Evolutionary conservation across 306 rosid species (phyloP).

Genomic region (Trichosanthes cucumerina): DNA sequence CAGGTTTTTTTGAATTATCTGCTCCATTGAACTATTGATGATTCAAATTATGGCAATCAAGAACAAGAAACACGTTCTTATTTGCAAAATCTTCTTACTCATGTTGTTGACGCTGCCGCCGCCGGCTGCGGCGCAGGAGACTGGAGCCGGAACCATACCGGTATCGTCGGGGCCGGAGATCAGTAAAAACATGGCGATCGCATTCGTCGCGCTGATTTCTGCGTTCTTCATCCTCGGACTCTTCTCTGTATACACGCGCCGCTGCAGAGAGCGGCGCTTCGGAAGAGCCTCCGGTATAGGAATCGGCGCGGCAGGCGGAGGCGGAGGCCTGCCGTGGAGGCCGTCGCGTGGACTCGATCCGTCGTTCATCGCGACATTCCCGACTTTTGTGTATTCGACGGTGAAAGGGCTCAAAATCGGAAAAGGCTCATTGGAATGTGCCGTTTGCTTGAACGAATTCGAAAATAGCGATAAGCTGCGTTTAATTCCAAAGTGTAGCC

Average conservation of each 20-base stretch:
- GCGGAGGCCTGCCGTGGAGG: constrained; percentile 11
- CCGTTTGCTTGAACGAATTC: constrained; percentile 83
- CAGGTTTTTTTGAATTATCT: not conserved
- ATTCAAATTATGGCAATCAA: not conserved
- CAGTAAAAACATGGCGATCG: constrained; percentile 46
- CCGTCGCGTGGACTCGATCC: constrained; percentile 45
- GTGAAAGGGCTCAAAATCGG: constrained; percentile 67
- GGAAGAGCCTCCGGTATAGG: constrained; percentile 15
- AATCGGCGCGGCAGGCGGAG: constrained; percentile 12
- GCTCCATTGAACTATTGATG: not conserved
- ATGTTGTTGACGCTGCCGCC: not conserved
- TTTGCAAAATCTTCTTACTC: not conserved
- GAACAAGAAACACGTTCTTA: not conserved
- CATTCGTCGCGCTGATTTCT: constrained; percentile 33
- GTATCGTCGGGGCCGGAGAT: constrained; percentile 8
- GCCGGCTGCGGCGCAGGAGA: constrained; percentile 29
- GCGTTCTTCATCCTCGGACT: constrained; percentile 59
- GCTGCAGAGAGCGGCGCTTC: constrained; percentile 39
- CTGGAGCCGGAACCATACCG: not conserved
- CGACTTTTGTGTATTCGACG: constrained; percentile 61
- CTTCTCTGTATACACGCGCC: constrained; percentile 81
- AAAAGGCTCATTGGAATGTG: constrained; percentile 59
- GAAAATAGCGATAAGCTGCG: constrained; percentile 75
- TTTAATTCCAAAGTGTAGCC: constrained; percentile 73
- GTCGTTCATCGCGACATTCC: constrained; percentile 48